These are phyloP conservation scores for Aspergillus pseudonomiae DNA, from an alignment of 2,329 filamentous ascomycete species.

Conservation along the genomic window DNA sequence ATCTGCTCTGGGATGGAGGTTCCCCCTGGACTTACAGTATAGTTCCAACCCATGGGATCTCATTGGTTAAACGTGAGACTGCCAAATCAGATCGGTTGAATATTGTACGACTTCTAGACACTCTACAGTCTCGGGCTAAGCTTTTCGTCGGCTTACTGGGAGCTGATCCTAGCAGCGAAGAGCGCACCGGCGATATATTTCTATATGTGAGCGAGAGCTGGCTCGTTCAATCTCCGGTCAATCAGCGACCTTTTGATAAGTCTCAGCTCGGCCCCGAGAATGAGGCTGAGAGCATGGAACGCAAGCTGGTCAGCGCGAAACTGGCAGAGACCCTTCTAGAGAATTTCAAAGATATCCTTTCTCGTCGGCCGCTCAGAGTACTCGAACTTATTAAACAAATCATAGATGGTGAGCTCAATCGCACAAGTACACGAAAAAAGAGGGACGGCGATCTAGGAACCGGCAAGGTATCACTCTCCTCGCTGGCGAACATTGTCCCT, in stretches of 20 bases:
- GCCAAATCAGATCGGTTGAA: constrained; percentile 24
- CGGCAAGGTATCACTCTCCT: constrained; percentile 37
- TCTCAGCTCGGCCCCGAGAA: constrained; percentile 21
- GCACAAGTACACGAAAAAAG: constrained; percentile 14
- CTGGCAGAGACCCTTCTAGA: constrained; percentile 45
- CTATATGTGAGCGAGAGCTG: constrained; percentile 46
- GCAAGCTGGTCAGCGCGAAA: constrained; percentile 44
- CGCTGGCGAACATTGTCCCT: constrained; percentile 38
- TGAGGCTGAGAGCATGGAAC: constrained; percentile 32
- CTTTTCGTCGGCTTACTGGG: constrained; percentile 40
- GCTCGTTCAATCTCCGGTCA: constrained; percentile 36
- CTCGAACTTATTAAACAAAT: constrained; percentile 47
- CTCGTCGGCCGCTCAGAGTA: constrained; percentile 42
- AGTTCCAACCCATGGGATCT: constrained; percentile 26
- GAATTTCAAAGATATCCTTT: constrained; percentile 47
- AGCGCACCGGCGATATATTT: constrained; percentile 45
- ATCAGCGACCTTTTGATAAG: constrained; percentile 9
- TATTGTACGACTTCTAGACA: constrained; percentile 38
- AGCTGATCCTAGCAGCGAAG: constrained; percentile 44
- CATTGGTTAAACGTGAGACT: constrained; percentile 30
- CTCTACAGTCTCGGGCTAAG: constrained; percentile 41
- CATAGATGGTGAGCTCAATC: constrained; percentile 40
- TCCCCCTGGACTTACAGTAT: constrained; percentile 40
- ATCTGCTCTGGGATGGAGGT: constrained; percentile 45
- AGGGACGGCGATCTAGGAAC: constrained; percentile 10